These are phyloP conservation scores for Schizosaccharomyces lindneri DNA, from an alignment of 805 yeast genomes.

Conservation along the genomic window DNA sequence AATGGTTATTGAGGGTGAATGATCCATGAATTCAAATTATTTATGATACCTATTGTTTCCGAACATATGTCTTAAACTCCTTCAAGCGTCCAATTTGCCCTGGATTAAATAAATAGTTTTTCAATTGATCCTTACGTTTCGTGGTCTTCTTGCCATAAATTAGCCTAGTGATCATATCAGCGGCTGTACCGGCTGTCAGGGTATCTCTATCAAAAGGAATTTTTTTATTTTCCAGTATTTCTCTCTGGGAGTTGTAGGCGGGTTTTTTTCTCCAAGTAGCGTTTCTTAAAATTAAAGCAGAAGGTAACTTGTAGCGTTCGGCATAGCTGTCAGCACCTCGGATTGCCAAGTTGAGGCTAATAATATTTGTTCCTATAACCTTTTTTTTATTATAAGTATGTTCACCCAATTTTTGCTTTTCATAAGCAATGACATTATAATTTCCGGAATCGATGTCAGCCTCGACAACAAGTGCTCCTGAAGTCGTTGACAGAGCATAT, in stretches of 20 bases:
- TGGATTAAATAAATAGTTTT: not conserved
- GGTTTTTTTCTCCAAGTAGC: constrained; percentile 4
- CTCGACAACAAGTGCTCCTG: not conserved
- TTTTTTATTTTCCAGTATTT: not conserved
- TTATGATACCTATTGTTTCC: too few species aligned
- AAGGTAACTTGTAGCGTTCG: not conserved
- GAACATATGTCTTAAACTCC: not conserved
- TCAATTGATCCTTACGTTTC: not conserved
- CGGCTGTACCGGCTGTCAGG: not conserved
- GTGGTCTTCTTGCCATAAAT: not conserved
- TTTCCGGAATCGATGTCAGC: not conserved
- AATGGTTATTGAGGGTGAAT: too few species aligned
- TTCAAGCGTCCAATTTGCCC: not conserved
- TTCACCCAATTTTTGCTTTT: not conserved
- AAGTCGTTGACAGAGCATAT: not conserved
- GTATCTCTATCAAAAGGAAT: not conserved
- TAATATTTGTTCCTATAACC: constrained; percentile 1
- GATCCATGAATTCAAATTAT: too few species aligned
- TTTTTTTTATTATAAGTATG: not conserved
- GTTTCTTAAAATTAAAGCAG: not conserved
- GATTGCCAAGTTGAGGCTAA: constrained; percentile 2
- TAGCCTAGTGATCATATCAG: constrained; percentile 1
- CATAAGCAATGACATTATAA: not conserved
- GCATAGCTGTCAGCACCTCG: constrained; percentile 4
- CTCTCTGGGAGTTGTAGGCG: constrained; percentile 2